Evolutionary conservation across 2,329 filamentous ascomycete genomes (phyloP).

Genomic region (Colletotrichum lindemuthianum): DNA sequence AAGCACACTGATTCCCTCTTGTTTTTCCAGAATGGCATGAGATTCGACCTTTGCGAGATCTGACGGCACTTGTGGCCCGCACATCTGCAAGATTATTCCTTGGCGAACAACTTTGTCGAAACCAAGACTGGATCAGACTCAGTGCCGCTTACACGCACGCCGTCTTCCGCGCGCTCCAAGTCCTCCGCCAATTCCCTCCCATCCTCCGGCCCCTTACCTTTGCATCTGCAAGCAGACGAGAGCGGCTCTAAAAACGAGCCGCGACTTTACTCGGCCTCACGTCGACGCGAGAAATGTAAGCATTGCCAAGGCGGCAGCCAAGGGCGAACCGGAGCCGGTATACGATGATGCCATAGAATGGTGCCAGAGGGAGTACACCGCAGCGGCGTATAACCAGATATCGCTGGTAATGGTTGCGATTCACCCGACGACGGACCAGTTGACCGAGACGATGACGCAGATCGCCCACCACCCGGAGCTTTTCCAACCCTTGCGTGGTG

Average conservation of each 20-base stretch:
- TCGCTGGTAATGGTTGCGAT: constrained; percentile 8
- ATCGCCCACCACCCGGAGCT: constrained; percentile 3
- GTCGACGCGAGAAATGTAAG: background rate
- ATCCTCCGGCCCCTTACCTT: background rate
- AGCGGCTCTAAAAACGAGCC: background rate
- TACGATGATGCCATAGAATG: constrained; percentile 6
- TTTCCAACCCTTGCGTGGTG: background rate
- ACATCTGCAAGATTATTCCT: background rate
- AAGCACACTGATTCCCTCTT: background rate
- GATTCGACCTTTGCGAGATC: background rate
- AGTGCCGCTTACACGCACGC: background rate
- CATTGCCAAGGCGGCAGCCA: constrained; percentile 49
- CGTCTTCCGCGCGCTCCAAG: background rate
- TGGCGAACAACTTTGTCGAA: background rate
- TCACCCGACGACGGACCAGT: constrained; percentile 11
- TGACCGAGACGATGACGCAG: constrained; percentile 1
- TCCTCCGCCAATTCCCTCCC: background rate
- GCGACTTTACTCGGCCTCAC: background rate
- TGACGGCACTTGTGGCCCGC: background rate
- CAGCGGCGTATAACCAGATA: constrained; percentile 10
- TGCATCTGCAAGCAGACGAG: background rate
- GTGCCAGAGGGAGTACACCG: constrained; percentile 13
- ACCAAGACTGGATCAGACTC: background rate
- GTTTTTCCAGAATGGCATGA: background rate
- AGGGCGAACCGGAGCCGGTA: background rate